A percentile compares a stretch with the other conserved stretches of the same genome.
phyloP scores from a whole-genome alignment of 2,329 filamentous ascomycete genomes.

The Hirsutella rhossiliensis region DNA sequence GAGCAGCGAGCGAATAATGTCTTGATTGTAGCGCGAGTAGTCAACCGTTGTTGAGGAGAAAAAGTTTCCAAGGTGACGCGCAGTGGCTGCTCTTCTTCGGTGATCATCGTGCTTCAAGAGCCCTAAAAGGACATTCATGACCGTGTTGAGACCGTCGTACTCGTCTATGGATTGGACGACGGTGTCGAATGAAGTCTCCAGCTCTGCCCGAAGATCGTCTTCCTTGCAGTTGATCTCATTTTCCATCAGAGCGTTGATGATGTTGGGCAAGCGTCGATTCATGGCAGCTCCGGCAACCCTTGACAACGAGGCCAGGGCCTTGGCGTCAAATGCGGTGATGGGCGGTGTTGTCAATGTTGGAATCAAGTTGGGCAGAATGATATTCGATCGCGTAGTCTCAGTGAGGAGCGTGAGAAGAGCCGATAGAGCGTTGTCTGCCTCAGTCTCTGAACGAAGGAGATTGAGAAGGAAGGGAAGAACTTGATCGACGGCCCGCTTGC shows the following conservation, averaged over 20 bases:
- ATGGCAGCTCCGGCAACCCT: slow-evolving; percentile 84
- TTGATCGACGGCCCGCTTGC: slow-evolving; percentile 90
- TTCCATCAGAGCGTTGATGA: slow-evolving; percentile 90
- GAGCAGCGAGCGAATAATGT: slow-evolving; percentile 81
- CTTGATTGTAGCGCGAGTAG: slow-evolving; percentile 91
- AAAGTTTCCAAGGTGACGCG: slow-evolving; percentile 73
- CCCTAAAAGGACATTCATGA: slow-evolving; percentile 84
- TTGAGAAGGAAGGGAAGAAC: slow-evolving; percentile 86
- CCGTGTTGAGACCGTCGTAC: slow-evolving; percentile 86
- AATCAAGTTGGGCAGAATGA: slow-evolving; percentile 91
- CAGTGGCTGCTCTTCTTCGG: slow-evolving; percentile 64
- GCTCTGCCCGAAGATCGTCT: slow-evolving; percentile 57
- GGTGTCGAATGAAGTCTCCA: slow-evolving; percentile 74
- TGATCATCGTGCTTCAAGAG: slow-evolving; percentile 92
- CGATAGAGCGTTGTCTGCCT: slow-evolving; percentile 84
- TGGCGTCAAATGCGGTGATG: slow-evolving; percentile 90
- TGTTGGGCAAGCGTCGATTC: slow-evolving; percentile 78
- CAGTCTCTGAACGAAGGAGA: slow-evolving; percentile 72
- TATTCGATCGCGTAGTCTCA: slow-evolving; percentile 85
- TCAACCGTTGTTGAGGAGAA: slow-evolving; percentile 72
- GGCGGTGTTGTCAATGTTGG: slow-evolving; percentile 84
- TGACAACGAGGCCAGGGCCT: slow-evolving; percentile 82
- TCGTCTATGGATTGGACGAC: slow-evolving; percentile 91
- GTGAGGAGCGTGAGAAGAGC: slow-evolving; percentile 90
- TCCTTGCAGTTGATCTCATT: slow-evolving; percentile 73